These are phyloP conservation scores for Saccharomyces pastorianus DNA, from an alignment of 1,139 yeast genomes.

Conservation along the genomic window DNA sequence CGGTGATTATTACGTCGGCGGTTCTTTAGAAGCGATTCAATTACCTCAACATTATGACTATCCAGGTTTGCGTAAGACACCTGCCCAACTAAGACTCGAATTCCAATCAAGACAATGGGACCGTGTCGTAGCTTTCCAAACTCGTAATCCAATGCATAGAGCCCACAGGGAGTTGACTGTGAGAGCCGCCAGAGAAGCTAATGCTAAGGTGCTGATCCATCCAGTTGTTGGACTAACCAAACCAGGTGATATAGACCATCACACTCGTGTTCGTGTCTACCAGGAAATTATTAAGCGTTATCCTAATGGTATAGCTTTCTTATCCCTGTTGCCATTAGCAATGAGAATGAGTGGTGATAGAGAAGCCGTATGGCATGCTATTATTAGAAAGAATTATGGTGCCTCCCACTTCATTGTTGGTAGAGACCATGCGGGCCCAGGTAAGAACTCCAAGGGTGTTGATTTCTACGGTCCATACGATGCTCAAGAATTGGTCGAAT, in stretches of 20 bases:
- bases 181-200: slow-evolving; percentile 77
- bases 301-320: slow-evolving; percentile 87
- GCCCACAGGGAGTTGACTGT: slow-evolving; percentile 95
- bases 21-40: slow-evolving; percentile 72
- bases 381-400: slow-evolving; percentile 92
- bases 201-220: slow-evolving; percentile 79
- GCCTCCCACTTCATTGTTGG: slow-evolving; percentile 97
- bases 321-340: slow-evolving; percentile 84
- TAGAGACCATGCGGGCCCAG: slow-evolving; percentile 98
- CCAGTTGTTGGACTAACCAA: slow-evolving; percentile 96
- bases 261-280: slow-evolving; percentile 92
- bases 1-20: slow-evolving; percentile 83
- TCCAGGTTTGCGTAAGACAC: slow-evolving; percentile 79
- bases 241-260: slow-evolving; percentile 97
- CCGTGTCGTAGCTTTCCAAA: slow-evolving; percentile 92
- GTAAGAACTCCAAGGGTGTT: slow-evolving; percentile 83
- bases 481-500: slow-evolving; percentile 82
- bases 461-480: slow-evolving; percentile 97
- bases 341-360: slow-evolving; percentile 99
- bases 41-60: slow-evolving; percentile 89
- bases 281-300: slow-evolving; percentile 84
- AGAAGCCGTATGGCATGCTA: slow-evolving; percentile 97
- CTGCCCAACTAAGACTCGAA: slow-evolving; percentile 81
- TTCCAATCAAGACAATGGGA: slow-evolving; percentile 78
- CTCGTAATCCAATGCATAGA: slow-evolving; percentile 97